A percentile compares a stretch with the other conserved stretches of the same genome.
Conservation (phyloP, 2,329 filamentous ascomycete species). For the Simplicillium aogashimaense region DNA sequence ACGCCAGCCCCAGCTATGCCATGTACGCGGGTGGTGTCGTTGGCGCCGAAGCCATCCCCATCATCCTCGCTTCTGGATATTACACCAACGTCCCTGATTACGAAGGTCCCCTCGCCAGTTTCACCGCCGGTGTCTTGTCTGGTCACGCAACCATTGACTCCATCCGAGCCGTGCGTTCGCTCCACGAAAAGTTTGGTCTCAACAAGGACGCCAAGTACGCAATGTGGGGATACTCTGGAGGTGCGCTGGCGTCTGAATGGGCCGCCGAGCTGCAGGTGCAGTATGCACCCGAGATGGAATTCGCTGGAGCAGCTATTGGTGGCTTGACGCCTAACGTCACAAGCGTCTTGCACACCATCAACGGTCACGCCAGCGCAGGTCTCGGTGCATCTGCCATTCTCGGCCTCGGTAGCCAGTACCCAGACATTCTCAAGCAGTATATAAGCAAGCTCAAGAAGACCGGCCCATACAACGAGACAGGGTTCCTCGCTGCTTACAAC, state of each 20-base stretch:
- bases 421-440: slow-evolving; percentile 4
- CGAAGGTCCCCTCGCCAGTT: slow-evolving; percentile 32
- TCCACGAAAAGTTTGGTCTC: slow-evolving; percentile 15
- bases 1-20: slow-evolving; percentile 24
- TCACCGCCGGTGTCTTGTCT: slow-evolving; percentile 28
- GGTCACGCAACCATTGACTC: slow-evolving; percentile 35
- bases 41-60: slow-evolving; percentile 5
- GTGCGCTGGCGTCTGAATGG: slow-evolving; percentile 39
- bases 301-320: slow-evolving; percentile 38
- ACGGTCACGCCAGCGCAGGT: slow-evolving; percentile 14
- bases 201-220: slow-evolving; percentile 24
- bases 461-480: slow-evolving; percentile 3
- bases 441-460: slow-evolving; percentile 2
- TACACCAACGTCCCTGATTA: slow-evolving; percentile 36
- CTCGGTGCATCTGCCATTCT: slow-evolving; percentile 11
- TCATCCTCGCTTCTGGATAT: slow-evolving; percentile 28
- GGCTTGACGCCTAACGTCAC: slow-evolving; percentile 32
- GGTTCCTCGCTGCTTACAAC: slow-evolving; percentile 1
- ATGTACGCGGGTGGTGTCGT: slow-evolving; percentile 8
- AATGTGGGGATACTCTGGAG: slow-evolving; percentile 48
- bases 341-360: slow-evolving; percentile 21
- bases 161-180: slow-evolving; percentile 28
- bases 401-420: slow-evolving; percentile 13
- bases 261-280: slow-evolving; percentile 39
- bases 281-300: slow-evolving; percentile 42